These are phyloP conservation scores for Eutrema japonicum DNA, from an alignment of 345 rosid genomes.

Conservation along the genomic window DNA sequence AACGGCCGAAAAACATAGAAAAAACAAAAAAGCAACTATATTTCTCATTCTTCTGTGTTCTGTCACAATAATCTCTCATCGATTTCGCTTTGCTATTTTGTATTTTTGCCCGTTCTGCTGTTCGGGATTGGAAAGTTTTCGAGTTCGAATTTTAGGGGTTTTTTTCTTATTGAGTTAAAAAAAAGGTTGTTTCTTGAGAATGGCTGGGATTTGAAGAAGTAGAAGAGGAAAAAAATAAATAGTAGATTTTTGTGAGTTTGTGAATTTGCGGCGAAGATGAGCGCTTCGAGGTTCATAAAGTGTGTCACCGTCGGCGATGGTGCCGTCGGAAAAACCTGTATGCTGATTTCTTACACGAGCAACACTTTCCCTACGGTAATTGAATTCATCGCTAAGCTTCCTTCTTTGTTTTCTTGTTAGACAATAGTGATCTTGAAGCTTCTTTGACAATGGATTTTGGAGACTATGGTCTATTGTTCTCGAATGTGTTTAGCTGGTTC, in stretches of 20 bases:
- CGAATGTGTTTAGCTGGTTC: neutral
- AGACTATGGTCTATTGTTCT: neutral
- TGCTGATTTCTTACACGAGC: slow-evolving; percentile 96
- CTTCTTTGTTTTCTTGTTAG: slow-evolving; percentile 7
- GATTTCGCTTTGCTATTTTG: slow-evolving; percentile 24
- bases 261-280: slow-evolving; percentile 53
- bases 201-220: slow-evolving; percentile 34
- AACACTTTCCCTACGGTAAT: slow-evolving; percentile 94
- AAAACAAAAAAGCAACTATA: neutral
- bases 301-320: slow-evolving; percentile 98
- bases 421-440: slow-evolving; percentile 22
- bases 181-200: slow-evolving; percentile 36
- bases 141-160: slow-evolving; percentile 5
- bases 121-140: slow-evolving; percentile 4
- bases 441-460: slow-evolving; percentile 7
- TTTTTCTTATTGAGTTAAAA: neutral
- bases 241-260: neutral
- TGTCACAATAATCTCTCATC: slow-evolving; percentile 26
- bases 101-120: slow-evolving; percentile 8
- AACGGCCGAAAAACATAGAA: slow-evolving; percentile 35
- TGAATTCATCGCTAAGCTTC: neutral
- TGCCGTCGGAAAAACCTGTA: slow-evolving; percentile 94
- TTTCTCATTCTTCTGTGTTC: slow-evolving; percentile 15
- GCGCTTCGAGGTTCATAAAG: slow-evolving; percentile 94
- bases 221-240: neutral